These are phyloP conservation scores for Beauveria sp. DNA, from an alignment of 2,329 filamentous ascomycete genomes.

Conservation along the genomic window DNA sequence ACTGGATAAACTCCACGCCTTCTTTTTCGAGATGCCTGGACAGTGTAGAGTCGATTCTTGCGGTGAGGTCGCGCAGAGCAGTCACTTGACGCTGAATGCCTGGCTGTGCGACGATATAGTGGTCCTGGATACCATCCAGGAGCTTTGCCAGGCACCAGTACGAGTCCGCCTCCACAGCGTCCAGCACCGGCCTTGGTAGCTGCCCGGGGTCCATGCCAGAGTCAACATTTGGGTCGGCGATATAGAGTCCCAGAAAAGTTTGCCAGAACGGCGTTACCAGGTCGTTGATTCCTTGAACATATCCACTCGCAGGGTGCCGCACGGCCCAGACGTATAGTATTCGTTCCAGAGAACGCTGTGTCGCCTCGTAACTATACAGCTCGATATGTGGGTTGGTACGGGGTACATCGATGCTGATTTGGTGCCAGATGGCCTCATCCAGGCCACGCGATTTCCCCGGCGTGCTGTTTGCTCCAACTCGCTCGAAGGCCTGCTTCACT, in stretches of 20 bases:
- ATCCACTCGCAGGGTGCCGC: constrained; percentile 91
- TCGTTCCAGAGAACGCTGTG: constrained; percentile 85
- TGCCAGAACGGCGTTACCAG: constrained; percentile 97
- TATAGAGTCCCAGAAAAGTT: constrained; percentile 90
- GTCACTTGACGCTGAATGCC: constrained; percentile 93
- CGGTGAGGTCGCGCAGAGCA: constrained; percentile 81
- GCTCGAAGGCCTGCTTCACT: constrained; percentile 64
- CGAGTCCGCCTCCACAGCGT: constrained; percentile 94
- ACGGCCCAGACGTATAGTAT: constrained; percentile 98
- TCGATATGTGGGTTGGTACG: constrained; percentile 94
- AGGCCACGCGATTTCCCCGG: constrained; percentile 56
- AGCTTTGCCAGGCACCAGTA: constrained; percentile 99
- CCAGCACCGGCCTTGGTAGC: constrained; percentile 79
- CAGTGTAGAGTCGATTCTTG: constrained; percentile 75
- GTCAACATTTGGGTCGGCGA: constrained; percentile 88
- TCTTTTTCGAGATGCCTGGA: constrained; percentile 86
- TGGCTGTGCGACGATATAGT: constrained; percentile 96
- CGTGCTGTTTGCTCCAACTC: constrained; percentile 43
- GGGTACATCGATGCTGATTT: constrained; percentile 97
- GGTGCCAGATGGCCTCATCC: constrained; percentile 98
- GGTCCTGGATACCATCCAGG: constrained; percentile 97
- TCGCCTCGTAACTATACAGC: constrained; percentile 91
- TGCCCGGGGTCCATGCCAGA: constrained; percentile 95
- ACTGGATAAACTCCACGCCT: constrained; percentile 96
- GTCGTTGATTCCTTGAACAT: constrained; percentile 98